Base-by-base conservation (phyloP, 768 basidiomycete genomes). In the Trametes cinnabarina region DNA sequence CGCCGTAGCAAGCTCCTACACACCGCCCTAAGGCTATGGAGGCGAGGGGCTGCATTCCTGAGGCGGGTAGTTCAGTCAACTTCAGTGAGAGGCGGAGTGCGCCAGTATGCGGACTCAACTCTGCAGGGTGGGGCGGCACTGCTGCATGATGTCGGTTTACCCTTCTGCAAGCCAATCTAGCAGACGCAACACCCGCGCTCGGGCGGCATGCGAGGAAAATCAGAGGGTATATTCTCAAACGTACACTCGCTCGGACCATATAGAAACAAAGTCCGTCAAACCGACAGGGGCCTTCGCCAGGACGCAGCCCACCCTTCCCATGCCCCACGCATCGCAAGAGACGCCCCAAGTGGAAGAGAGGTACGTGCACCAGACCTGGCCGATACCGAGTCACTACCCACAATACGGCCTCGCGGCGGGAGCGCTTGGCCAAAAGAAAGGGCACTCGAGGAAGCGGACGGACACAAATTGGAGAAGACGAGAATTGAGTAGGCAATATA, bases 141-240 rank as follows among this genome's bases (percentile, higher is more conserved):
- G n/a, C n/a, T n/a, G n/a, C n/a, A n/a, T n/a, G n/a, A n/a, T n/a
- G n/a, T n/a, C n/a, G n/a, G n/a, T n/a, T n/a, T n/a, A n/a, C n/a
- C n/a, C n/a, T n/a, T n/a, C n/a, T n/a, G n/a, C n/a, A n/a, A 14
- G 12, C 44, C 44, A 11, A 22, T 17, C n/a, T 1, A 2, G 8
- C 41, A 20, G 8, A 28, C 17, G 44, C 25, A 22, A 2, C 11
- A 25, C 26, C 19, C 44, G 12, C 14, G 4, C 4, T 9, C 14
- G 44, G 26, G 22, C 11, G 44, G 30, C 30, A 12, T 32, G 30
- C 30, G 30, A 32, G 30, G 26, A 46, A 40, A 22, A 51, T 19
- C 39, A 22, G 28, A 37, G 57, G 57, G 57, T 58, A 58, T 58
- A 58, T 50, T 55, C 50, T 58, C 57, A 49, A 58, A 43, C 48